Base-by-base conservation (phyloP, 1,139 yeast genomes). In the Yamadazyma buinensis region DNA sequence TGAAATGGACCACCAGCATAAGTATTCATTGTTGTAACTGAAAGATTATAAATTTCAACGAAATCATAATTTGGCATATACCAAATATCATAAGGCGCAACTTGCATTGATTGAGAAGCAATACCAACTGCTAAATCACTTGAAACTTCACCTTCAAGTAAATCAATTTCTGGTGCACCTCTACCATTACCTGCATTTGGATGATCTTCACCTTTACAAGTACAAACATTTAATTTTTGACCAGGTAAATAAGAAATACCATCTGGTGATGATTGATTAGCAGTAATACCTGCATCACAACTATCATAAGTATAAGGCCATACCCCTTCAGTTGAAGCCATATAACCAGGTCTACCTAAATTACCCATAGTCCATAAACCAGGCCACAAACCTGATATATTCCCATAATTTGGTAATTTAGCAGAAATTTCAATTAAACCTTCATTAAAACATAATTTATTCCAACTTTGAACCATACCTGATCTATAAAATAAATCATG, bases 91-190 rank as follows among this genome's bases (percentile, higher is more conserved):
- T 76, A 77, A 2, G 95, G 95, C 3, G 95, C 95, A 46, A 84
- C 61, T 63, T 86, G 95, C 41, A 77, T 58, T 1, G 95, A 84
- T 59, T 86, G 95, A 4, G 95, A 83, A 1, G 81, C 94, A 20
- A 80, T 72, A 45, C 90, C 92, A 13, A 63, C 63, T 35, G 70
- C 72, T 23, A 49, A 41, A 30, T 54, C 61, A 4, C 75, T 63
- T 42, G 69, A 76, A 5, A 74, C 72, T 40, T 82, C 81, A 38
- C 84, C 95, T 72, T 86, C 95, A 32, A 86, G 51, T 27, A 79
- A 77, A 74, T 86, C 95, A 46, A 86, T 83, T 69, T 86, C 95
- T 1, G 95, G 95, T 0, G 95, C 94, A 33, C 95, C 95, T 54
- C 95, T 74, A 17, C 95, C 95, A 2, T 58, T 58, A 26, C 95